Evolutionary conservation across 2,329 filamentous ascomycete genomes (phyloP), one percentile per base, ranked within the genome.

Genomic region (Penicillium occitanis): DNA sequence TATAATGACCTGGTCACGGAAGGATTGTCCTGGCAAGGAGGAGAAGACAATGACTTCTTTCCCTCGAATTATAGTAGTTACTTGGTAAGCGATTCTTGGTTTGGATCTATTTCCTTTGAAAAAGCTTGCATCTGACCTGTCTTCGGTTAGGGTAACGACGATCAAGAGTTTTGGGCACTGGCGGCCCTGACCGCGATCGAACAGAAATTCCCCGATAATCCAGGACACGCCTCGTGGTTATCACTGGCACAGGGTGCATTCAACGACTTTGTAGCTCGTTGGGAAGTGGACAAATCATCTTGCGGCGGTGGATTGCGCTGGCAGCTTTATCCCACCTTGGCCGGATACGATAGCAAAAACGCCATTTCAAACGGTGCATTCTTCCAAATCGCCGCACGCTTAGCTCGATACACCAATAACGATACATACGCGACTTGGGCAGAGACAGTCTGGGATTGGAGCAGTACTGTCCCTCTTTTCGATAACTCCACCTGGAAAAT

Each of bases 251-350:
- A 93, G 76, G 90, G 89, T 11, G 90, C 92, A 1, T 96, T 94
- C 77, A 92, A 94, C 79, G 88, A 90, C 61, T 92, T 92, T 73
- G 87, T 86, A 1, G 78, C 78, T 22, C 86, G 91, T 25, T 94
- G 91, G 90, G 88, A 95, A 70, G 80, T 78, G 2, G 62, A 67
- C 17, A 67, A 66, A 51, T 72, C 78, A 0, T 83, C 82, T 0
- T 96, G 92, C 76, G 82, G 80, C 57, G 92, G 92, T 60, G 92
- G 92, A 10, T 78, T 96, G 70, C 86, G 89, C 68, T 95, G 91
- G 91, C 91, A 94, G 78, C 90, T 94, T 67, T 92, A 89, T 78
- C 82, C 85, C 28, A 90, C 88, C 79, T 91, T 91, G 78, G 85
- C 83, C 68, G 90, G 91, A 22, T 85, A 80, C 70, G 75, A 80